Evolutionary conservation across 129 eudicot genomes (phyloP).

Genomic region (Escallonia rubra): DNA sequence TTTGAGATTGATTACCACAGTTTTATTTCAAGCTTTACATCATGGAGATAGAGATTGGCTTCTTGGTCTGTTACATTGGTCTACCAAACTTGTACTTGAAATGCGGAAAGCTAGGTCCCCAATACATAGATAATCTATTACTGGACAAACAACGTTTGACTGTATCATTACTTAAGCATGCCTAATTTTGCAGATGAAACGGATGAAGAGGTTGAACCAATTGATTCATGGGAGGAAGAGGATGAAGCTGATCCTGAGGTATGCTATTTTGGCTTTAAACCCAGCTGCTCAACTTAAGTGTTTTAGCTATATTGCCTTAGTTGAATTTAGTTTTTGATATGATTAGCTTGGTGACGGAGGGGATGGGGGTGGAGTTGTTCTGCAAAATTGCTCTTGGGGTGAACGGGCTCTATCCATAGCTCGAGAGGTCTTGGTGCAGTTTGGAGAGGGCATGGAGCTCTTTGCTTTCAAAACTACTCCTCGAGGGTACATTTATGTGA

Average conservation of each 20-base stretch:
- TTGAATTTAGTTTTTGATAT: slow-evolving; percentile 10
- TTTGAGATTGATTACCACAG: too few relatives aligned
- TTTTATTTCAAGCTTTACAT: too few relatives aligned
- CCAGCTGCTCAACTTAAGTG: not conserved
- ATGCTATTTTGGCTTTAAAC: not conserved
- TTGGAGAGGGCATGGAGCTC: slow-evolving; percentile 69
- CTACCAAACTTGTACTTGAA: not conserved
- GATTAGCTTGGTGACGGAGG: slow-evolving; percentile 81
- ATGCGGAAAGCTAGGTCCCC: not conserved
- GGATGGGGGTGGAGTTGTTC: slow-evolving; percentile 78
- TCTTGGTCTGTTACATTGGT: not conserved
- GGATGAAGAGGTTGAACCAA: slow-evolving; percentile 52
- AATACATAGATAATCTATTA: not conserved
- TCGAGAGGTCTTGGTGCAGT: slow-evolving; percentile 51
- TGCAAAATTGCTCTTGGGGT: slow-evolving; percentile 79
- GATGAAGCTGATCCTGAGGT: slow-evolving; percentile 91
- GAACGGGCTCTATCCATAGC: slow-evolving; percentile 64
- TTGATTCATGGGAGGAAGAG: slow-evolving; percentile 83
- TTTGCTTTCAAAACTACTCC: slow-evolving; percentile 79
- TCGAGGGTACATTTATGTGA: slow-evolving; percentile 75
- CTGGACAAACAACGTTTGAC: not conserved
- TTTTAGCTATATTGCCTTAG: not conserved
- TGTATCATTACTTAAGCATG: not conserved
- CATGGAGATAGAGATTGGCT: not conserved
- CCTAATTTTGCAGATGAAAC: slow-evolving; percentile 37